Evolutionary conservation across 805 yeast species (phyloP).

Genomic region (Pichia californica): DNA sequence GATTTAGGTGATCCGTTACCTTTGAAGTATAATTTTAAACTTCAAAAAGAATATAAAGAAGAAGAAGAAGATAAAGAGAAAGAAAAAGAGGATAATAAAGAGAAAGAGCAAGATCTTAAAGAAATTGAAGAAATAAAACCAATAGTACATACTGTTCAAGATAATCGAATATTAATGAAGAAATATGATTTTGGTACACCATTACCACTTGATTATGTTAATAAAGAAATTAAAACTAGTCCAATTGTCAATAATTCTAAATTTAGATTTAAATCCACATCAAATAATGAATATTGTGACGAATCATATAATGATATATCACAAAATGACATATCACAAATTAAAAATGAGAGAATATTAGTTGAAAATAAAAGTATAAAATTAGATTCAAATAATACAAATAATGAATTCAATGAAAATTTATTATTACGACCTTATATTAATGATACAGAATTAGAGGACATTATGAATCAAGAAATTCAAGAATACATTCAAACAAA

Average conservation of each 20-base stretch:
- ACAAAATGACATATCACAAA: neutral
- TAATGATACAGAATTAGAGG: neutral
- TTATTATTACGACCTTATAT: too few relatives aligned
- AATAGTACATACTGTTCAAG: too few relatives aligned
- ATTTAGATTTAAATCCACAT: too few relatives aligned
- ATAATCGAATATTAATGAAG: too few relatives aligned
- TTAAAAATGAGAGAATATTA: neutral
- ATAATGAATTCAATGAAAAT: neutral
- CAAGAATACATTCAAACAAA: neutral
- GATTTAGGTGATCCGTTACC: slow-evolving; percentile 8
- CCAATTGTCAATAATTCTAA: too few relatives aligned
- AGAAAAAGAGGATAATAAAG: neutral
- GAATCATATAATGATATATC: neutral
- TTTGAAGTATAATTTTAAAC: neutral
- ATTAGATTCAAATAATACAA: neutral
- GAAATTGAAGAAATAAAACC: neutral
- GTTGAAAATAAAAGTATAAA: neutral
- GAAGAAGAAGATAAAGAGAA: neutral
- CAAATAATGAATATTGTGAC: neutral
- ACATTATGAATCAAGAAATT: slow-evolving; percentile 1
- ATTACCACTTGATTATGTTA: slow-evolving; percentile 1
- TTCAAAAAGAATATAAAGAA: too few relatives aligned
- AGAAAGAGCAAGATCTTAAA: neutral
- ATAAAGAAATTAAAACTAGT: neutral
- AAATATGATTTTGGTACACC: slow-evolving; percentile 8